Base-by-base conservation (phyloP, 2,329 filamentous ascomycete species). In the Akanthomyces muscarius region DNA sequence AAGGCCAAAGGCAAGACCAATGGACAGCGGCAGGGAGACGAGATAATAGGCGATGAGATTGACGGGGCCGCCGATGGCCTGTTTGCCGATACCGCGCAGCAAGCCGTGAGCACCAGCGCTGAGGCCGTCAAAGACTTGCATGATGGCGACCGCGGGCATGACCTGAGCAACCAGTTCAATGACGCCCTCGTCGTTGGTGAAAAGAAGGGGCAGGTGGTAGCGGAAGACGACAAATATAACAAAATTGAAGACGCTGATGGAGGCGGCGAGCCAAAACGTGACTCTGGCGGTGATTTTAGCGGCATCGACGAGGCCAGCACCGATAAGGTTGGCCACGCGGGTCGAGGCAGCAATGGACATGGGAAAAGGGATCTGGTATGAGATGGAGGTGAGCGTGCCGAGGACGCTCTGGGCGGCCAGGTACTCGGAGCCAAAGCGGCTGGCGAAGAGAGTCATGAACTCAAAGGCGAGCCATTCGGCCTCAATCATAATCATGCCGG, bases 401-500 rank as follows among this genome's bases (percentile, higher is more conserved):
- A 98, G 80, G 16, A 97, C 88, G 41, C 90, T 93, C 75, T 99
- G 93, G 0, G 95, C 93, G 0, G 94, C 94, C 1, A 98, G 84
- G 65, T 89, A 86, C 21, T 88, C 88, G 1, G 90, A 86, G 18
- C 90, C 90, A 63, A 97, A 88, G 69, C 90, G 91, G 58, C 89
- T 91, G 0, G 91, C 86, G 10, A 88, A 86, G n/a, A 97, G 81
- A 0, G 92, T 97, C 66, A 97, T 80, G 55, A 97, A 86, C 74
- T 98, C 94, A 73, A 98, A 98, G 7, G 93, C 92, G 13, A 97
- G 83, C 77, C 91, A 96, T 74, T 98, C 94, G 5, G 94, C 92
- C 73, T 96, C 88, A 2, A 98, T 89, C 93, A 97, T 97, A 67
- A 97, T 80, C 73, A 98, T 87, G 1, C 94, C 94, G 0, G 94